A percentile compares a stretch with the other conserved stretches of the same genome.
These are phyloP conservation scores for Viridothelium virens DNA, from an alignment of 495 filamentous ascomycete species.

Conservation along the genomic window DNA sequence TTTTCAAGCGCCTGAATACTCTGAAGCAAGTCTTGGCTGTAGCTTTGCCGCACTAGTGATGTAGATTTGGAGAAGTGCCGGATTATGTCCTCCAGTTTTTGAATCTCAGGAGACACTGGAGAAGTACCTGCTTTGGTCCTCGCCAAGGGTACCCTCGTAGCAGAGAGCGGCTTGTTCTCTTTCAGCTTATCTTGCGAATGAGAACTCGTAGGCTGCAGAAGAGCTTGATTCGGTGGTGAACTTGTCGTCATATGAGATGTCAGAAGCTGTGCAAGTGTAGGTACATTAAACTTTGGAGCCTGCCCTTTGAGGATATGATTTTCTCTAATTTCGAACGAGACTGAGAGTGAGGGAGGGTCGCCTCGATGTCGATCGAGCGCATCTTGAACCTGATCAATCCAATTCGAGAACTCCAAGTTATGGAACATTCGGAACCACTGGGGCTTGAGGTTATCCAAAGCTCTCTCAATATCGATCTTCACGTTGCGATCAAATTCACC, in stretches of 20 bases:
- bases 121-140: too few species aligned
- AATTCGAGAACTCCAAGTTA: constrained; percentile 41
- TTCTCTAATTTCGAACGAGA: background rate
- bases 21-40: constrained; percentile 38
- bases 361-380: constrained; percentile 29
- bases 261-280: constrained; percentile 1
- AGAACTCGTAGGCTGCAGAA: background rate
- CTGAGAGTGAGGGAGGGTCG: background rate
- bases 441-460: constrained; percentile 36
- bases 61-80: constrained; percentile 27
- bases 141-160: background rate
- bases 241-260: background rate
- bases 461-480: constrained; percentile 32
- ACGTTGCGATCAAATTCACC: constrained; percentile 19
- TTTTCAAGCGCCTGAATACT: constrained; percentile 32
- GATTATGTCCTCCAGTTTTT: constrained; percentile 37
- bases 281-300: background rate
- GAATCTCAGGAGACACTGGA: background rate
- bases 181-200: background rate
- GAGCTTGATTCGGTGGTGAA: too few species aligned
- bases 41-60: constrained; percentile 31
- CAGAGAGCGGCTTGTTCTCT: background rate
- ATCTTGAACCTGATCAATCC: constrained; percentile 38
- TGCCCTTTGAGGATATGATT: background rate
- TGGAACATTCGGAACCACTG: constrained; percentile 45